Evolutionary conservation across 176 grass and related monocot genomes (phyloP).

Genomic region (Oryza punctata): DNA sequence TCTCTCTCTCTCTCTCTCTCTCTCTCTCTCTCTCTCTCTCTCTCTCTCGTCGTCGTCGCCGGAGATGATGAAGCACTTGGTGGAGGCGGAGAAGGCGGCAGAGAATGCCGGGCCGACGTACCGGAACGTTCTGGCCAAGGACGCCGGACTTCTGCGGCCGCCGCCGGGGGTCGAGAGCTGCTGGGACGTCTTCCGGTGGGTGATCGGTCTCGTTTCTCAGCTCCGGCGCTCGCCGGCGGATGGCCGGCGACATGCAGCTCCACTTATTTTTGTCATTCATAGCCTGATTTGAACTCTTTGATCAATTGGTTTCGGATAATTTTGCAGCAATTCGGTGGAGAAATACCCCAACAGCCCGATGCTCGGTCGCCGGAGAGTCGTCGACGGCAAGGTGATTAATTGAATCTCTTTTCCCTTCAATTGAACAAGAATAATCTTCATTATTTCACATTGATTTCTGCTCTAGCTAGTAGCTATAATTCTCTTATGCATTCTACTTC

Average conservation of each 20-base stretch:
- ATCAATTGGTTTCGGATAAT: not conserved
- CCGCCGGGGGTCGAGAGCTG: slow-evolving; percentile 49
- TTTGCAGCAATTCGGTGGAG: slow-evolving; percentile 61
- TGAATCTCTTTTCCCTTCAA: not conserved
- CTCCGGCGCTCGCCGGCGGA: not conserved
- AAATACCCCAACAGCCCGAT: slow-evolving; percentile 70
- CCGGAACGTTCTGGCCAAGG: slow-evolving; percentile 68
- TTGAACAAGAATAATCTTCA: not conserved
- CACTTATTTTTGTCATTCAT: too few relatives aligned
- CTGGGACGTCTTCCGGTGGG: slow-evolving; percentile 91
- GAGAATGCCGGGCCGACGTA: slow-evolving; percentile 63
- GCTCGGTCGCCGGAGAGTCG: slow-evolving; percentile 63
- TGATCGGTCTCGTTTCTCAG: not conserved
- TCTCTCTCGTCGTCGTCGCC: not conserved
- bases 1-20: not conserved
- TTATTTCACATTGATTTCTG: not conserved
- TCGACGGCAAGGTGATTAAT: slow-evolving; percentile 60
- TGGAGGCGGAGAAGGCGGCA: slow-evolving; percentile 66
- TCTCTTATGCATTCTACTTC: not conserved
- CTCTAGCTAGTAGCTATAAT: too few relatives aligned
- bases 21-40: not conserved
- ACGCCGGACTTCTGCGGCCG: slow-evolving; percentile 51
- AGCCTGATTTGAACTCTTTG: not conserved
- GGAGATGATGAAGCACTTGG: slow-evolving; percentile 62
- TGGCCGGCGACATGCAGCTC: too few relatives aligned